Conservation (phyloP, 208 protist species). For the Crithidia acanthocephali region DNA sequence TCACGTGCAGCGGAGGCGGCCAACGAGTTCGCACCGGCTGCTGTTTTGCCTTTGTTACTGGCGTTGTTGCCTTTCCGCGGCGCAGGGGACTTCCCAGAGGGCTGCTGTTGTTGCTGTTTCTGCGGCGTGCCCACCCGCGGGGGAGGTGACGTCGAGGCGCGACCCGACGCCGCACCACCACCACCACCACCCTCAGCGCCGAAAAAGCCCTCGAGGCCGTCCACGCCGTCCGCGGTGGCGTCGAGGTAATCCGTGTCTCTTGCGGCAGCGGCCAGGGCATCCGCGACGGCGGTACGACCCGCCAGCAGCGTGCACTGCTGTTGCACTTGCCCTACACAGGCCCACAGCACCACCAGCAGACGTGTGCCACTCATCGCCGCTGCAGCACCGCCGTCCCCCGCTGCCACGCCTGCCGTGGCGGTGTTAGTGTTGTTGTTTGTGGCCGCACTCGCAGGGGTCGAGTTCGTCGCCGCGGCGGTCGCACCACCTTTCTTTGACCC, state of each 20-base stretch:
- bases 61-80: neutral
- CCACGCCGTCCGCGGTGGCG: neutral
- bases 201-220: too few relatives aligned
- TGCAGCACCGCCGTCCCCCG: neutral
- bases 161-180: too few relatives aligned
- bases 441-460: too few relatives aligned
- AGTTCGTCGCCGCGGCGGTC: too few relatives aligned
- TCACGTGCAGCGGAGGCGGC: neutral
- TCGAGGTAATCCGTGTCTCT: conserved; percentile 25
- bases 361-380: conserved; percentile 17
- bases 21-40: neutral
- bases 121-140: neutral
- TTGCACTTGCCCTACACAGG: conserved; percentile 24
- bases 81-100: neutral
- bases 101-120: neutral
- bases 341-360: conserved; percentile 27
- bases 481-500: neutral
- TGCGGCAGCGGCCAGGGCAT: conserved; percentile 22
- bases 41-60: neutral
- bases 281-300: conserved; percentile 20
- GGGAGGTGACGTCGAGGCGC: neutral
- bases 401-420: neutral
- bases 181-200: too few relatives aligned
- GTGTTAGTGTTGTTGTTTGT: neutral
- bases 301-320: conserved; percentile 30